Percentiles rank a stretch among this genome's conserved stretches.
These are phyloP conservation scores for Trichoderma asperellum DNA, from an alignment of 2,329 filamentous ascomycete species.

Conservation along the genomic window DNA sequence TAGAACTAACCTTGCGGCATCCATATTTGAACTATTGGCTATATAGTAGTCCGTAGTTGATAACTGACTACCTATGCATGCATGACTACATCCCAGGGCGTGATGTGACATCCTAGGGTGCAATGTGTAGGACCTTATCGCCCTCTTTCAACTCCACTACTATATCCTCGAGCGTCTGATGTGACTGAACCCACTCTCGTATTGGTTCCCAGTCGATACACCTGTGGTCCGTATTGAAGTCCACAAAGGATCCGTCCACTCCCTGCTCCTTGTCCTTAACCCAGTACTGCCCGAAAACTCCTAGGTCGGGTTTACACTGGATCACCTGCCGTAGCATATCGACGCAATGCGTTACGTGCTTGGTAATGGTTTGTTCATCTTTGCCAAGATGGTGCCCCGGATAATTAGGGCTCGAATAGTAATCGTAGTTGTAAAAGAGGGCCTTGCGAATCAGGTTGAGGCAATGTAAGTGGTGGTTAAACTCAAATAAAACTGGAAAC, in stretches of 20 bases:
- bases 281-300: slow-evolving; percentile 23
- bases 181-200: slow-evolving; percentile 14
- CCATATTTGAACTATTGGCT: not conserved
- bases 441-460: slow-evolving; percentile 24
- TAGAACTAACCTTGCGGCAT: not conserved
- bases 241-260: slow-evolving; percentile 22
- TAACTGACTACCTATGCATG: not conserved
- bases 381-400: slow-evolving; percentile 11
- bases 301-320: slow-evolving; percentile 22
- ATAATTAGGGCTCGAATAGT: slow-evolving; percentile 11
- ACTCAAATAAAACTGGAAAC: slow-evolving; percentile 20
- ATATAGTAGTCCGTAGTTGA: not conserved
- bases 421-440: slow-evolving; percentile 17
- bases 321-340: slow-evolving; percentile 23
- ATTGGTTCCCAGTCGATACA: slow-evolving; percentile 23
- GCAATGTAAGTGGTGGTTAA: slow-evolving; percentile 24
- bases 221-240: slow-evolving; percentile 23
- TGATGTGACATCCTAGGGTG: slow-evolving; percentile 1
- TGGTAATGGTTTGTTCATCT: slow-evolving; percentile 10
- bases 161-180: slow-evolving; percentile 17
- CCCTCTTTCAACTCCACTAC: slow-evolving; percentile 19
- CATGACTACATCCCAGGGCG: not conserved
- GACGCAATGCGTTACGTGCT: slow-evolving; percentile 16
- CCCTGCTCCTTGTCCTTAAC: slow-evolving; percentile 17
- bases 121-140: slow-evolving; percentile 15